These are phyloP conservation scores for Ganoderma sinense DNA, from an alignment of 1,284 basidiomycete genomes.

Conservation along the genomic window DNA sequence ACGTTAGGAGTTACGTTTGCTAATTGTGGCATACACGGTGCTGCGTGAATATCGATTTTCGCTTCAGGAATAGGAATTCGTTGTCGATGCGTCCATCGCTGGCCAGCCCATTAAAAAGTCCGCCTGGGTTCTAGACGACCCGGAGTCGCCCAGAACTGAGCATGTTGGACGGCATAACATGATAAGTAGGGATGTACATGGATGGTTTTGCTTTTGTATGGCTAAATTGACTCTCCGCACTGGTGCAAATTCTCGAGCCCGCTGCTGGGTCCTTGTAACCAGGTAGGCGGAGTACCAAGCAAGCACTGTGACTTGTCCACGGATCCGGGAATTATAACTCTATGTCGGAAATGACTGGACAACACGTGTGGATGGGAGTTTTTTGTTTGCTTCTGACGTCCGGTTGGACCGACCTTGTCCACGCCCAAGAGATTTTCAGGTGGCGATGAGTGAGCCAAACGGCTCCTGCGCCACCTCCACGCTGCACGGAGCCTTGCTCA, in stretches of 20 bases:
- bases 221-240: background rate
- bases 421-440: background rate
- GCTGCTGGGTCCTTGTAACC: background rate
- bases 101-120: background rate
- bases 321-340: background rate
- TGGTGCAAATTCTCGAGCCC: background rate
- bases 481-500: background rate
- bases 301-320: background rate
- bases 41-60: background rate
- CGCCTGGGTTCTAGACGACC: background rate
- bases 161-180: background rate
- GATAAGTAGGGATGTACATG: background rate
- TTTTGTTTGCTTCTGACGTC: background rate
- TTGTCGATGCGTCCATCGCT: background rate
- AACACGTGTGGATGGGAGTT: background rate
- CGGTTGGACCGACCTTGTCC: background rate
- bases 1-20: background rate
- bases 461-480: background rate
- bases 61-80: background rate
- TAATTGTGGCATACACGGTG: background rate
- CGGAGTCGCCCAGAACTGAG: background rate
- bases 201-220: background rate
- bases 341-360: constrained; percentile 1
- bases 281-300: background rate
- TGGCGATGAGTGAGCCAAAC: background rate